These are phyloP conservation scores for Naganishia sp. DNA, from an alignment of 1,284 basidiomycete species.

Conservation along the genomic window DNA sequence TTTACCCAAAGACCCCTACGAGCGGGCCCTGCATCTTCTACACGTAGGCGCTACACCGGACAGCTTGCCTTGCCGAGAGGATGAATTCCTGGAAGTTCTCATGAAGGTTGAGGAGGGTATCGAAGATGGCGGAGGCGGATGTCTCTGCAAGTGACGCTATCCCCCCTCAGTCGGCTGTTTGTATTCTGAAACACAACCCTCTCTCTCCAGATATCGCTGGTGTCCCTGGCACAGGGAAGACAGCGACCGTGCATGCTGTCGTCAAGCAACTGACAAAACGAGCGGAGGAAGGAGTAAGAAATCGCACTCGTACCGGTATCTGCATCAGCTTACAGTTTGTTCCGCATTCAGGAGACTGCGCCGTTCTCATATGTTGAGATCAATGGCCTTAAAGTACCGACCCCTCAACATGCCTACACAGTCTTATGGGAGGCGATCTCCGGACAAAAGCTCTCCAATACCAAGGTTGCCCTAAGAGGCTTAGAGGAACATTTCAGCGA, in stretches of 20 bases:
- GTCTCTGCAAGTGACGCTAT: slow-evolving; percentile 71
- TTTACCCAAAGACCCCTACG: slow-evolving; percentile 72
- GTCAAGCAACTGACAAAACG: slow-evolving; percentile 83
- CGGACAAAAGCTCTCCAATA: slow-evolving; percentile 65
- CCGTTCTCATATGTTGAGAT: slow-evolving; percentile 98
- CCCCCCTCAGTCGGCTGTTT: no score
- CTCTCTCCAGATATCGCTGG: slow-evolving; percentile 79
- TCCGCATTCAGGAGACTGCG: slow-evolving; percentile 68
- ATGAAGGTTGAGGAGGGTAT: slow-evolving; percentile 79
- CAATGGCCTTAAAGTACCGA: slow-evolving; percentile 89
- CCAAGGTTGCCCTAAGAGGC: slow-evolving; percentile 52
- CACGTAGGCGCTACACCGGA: slow-evolving; percentile 94
- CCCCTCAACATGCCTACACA: slow-evolving; percentile 82
- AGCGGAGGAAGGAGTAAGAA: slow-evolving; percentile 71
- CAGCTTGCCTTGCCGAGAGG: slow-evolving; percentile 82
- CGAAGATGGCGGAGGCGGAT: slow-evolving; percentile 90
- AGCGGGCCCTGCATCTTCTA: slow-evolving; percentile 80
- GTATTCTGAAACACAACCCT: not conserved
- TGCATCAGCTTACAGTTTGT: not conserved
- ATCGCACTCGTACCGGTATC: not conserved
- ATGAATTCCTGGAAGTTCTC: slow-evolving; percentile 78
- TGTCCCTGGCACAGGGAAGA: slow-evolving; percentile 97
- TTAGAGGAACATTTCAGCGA: slow-evolving; percentile 52
- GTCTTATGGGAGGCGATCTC: slow-evolving; percentile 86
- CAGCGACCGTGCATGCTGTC: slow-evolving; percentile 92